phyloP scores from a whole-genome alignment of 2,329 filamentous ascomycete species.

The Microsporum canis region DNA sequence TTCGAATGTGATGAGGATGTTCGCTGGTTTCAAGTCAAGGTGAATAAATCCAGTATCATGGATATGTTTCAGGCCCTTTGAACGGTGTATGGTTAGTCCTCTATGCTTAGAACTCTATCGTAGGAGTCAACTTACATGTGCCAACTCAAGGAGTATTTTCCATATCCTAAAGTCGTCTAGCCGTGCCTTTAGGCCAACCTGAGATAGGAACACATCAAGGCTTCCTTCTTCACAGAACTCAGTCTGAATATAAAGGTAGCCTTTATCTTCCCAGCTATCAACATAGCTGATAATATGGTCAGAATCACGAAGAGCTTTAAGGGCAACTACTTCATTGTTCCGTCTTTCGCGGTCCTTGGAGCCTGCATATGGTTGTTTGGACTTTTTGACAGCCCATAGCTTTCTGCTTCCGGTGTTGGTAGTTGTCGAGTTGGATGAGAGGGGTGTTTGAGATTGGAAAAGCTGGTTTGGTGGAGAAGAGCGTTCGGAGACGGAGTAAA shows the following conservation, averaged over 20 bases:
- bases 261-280: constrained; percentile 76
- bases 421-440: constrained; percentile 32
- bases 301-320: constrained; percentile 63
- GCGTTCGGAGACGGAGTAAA: constrained; percentile 45
- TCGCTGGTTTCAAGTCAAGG: constrained; percentile 55
- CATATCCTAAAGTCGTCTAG: constrained; percentile 97
- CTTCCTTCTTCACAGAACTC: constrained; percentile 95
- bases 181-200: constrained; percentile 69
- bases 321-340: constrained; percentile 68
- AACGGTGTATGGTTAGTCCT: constrained; percentile 20
- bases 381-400: constrained; percentile 90
- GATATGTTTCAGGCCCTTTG: constrained; percentile 74
- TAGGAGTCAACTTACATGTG: constrained; percentile 51
- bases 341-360: constrained; percentile 70
- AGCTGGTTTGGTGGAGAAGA: constrained; percentile 9
- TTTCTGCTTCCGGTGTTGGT: constrained; percentile 44
- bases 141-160: constrained; percentile 87
- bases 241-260: constrained; percentile 89
- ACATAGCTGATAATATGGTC: constrained; percentile 79
- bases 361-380: constrained; percentile 67
- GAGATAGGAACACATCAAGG: constrained; percentile 71
- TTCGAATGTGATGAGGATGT: constrained; percentile 55
- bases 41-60: constrained; percentile 75
- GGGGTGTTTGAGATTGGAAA: constrained; percentile 21
- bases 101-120: neutral